Evolutionary conservation across 176 grass and related monocot species (phyloP).

Genomic region (Oryza rufipogon): DNA sequence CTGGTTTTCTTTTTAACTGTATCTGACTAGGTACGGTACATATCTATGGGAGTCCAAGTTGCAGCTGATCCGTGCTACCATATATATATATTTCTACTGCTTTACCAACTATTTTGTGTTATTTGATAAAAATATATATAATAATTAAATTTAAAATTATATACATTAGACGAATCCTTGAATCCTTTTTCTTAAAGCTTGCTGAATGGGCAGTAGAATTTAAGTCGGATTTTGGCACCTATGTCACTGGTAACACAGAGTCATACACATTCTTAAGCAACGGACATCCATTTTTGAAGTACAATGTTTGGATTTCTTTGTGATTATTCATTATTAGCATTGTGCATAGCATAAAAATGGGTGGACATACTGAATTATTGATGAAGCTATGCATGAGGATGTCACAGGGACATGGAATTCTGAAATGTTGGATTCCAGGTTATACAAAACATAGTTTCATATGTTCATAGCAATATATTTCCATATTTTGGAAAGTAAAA

Average conservation of each 20-base stretch:
- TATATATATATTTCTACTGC: too few species aligned
- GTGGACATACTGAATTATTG: background rate
- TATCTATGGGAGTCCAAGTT: too few species aligned
- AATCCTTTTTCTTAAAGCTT: too few species aligned
- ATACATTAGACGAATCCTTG: too few species aligned
- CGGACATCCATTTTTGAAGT: background rate
- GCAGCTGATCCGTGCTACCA: too few species aligned
- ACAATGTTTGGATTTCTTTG: background rate
- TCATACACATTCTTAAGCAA: background rate
- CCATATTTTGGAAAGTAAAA: slow-evolving; percentile 30
- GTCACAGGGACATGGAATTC: background rate
- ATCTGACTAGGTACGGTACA: too few species aligned
- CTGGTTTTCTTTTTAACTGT: too few species aligned
- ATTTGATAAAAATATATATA: too few species aligned
- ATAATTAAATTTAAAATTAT: too few species aligned
- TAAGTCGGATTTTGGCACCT: too few species aligned
- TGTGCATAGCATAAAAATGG: background rate
- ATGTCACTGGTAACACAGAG: background rate
- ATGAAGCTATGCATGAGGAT: slow-evolving; percentile 8
- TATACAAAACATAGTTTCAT: background rate
- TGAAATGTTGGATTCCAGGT: background rate
- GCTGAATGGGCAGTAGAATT: too few species aligned
- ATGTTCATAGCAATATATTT: background rate
- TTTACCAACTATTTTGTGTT: too few species aligned
- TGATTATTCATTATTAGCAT: background rate